A percentile compares a stretch with the other conserved stretches of the same genome.
These are phyloP conservation scores for Neurospora tetraspora DNA, from an alignment of 495 filamentous ascomycete genomes.

Conservation along the genomic window DNA sequence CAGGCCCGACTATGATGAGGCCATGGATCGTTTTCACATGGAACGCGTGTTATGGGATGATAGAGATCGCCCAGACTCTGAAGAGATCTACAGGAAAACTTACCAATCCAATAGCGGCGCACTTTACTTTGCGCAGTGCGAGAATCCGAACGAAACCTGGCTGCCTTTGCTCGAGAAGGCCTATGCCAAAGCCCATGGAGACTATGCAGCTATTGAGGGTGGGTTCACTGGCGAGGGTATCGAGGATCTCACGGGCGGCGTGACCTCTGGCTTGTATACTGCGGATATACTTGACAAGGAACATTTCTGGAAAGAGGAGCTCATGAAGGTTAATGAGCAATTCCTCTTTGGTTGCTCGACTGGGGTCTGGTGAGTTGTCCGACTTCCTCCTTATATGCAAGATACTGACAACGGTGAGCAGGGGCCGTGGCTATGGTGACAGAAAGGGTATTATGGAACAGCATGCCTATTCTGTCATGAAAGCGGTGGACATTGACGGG, in stretches of 20 bases:
- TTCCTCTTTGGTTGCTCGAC: constrained; percentile 82
- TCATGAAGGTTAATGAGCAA: constrained; percentile 74
- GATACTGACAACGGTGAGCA: not conserved
- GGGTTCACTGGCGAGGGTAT: constrained; percentile 83
- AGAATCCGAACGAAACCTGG: constrained; percentile 86
- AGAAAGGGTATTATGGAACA: constrained; percentile 67
- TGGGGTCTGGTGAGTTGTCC: constrained; percentile 34
- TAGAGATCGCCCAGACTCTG: constrained; percentile 56
- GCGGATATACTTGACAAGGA: constrained; percentile 82
- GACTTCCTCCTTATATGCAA: not conserved
- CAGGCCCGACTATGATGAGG: constrained; percentile 73
- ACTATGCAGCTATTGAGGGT: constrained; percentile 74
- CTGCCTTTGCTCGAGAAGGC: constrained; percentile 90
- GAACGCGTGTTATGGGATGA: constrained; percentile 64
- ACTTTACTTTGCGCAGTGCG: constrained; percentile 79
- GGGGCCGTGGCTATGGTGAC: constrained; percentile 46
- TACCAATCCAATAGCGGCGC: constrained; percentile 67
- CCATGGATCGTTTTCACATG: constrained; percentile 13
- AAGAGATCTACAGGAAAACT: constrained; percentile 65
- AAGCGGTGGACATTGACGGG: constrained; percentile 66
- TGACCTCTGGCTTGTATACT: constrained; percentile 71
- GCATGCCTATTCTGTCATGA: constrained; percentile 89
- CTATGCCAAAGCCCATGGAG: constrained; percentile 90
- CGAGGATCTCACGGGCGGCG: constrained; percentile 88
- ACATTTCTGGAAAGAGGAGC: constrained; percentile 77